Conservation (phyloP, 208 protist genomes). For the Leishmania mexicana region DNA sequence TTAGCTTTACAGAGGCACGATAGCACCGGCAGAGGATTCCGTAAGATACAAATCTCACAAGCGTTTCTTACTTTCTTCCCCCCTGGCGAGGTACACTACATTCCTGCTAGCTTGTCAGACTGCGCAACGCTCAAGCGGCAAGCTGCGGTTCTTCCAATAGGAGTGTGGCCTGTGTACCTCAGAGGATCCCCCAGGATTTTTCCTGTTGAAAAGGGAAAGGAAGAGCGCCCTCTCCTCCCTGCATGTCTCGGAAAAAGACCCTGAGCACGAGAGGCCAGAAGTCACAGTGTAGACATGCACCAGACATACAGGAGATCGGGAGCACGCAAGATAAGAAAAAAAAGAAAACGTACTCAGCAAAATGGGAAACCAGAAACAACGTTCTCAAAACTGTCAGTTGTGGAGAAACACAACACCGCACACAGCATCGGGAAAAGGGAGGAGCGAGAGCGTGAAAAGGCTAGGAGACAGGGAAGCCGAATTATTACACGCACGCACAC, state of each 20-base stretch:
- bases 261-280: background rate
- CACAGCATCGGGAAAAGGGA: background rate
- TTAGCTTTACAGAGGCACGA: background rate
- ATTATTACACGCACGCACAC: slow-evolving; percentile 4
- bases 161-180: background rate
- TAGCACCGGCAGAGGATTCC: background rate
- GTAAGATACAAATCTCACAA: background rate
- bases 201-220: slow-evolving; percentile 1
- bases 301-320: background rate
- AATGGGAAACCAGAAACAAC: slow-evolving; percentile 18
- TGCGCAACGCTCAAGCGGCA: background rate
- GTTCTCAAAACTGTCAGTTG: background rate
- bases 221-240: background rate
- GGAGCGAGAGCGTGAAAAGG: background rate
- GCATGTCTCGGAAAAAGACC: background rate
- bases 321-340: background rate
- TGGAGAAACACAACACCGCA: slow-evolving; percentile 4
- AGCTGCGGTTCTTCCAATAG: background rate
- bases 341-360: slow-evolving; percentile 14
- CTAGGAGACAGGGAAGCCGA: background rate
- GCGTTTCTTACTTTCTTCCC: background rate
- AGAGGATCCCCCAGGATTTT: background rate
- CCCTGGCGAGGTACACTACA: background rate
- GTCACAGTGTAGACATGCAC: background rate
- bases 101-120: background rate